A percentile compares a stretch with the other conserved stretches of the same genome.
Evolutionary conservation across 2,329 filamentous ascomycete genomes (phyloP).

Genomic region (Dactylonectria estremocensis): DNA sequence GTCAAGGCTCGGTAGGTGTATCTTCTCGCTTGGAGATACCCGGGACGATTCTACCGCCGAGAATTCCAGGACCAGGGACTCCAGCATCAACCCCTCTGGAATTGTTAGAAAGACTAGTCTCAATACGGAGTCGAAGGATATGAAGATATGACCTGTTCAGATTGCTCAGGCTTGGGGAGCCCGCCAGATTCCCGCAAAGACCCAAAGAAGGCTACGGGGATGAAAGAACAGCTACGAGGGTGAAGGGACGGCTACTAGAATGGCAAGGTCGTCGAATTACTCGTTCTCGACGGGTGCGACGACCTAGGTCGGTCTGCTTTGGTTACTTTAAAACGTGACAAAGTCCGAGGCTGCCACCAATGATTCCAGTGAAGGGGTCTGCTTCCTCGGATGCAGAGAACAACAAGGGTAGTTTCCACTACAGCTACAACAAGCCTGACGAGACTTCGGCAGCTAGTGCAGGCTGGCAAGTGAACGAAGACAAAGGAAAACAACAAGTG

Average conservation of each 20-base stretch:
- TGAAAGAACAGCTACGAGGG: not conserved
- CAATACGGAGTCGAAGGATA: too few species aligned
- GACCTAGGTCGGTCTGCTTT: not conserved
- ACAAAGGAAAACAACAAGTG: not conserved
- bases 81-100: too few species aligned
- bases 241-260: not conserved
- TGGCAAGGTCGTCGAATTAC: not conserved
- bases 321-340: not conserved
- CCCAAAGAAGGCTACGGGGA: not conserved
- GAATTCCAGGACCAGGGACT: too few species aligned
- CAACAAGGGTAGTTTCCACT: slow-evolving; percentile 23
- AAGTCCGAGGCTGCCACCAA: slow-evolving; percentile 8
- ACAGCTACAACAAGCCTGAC: slow-evolving; percentile 26
- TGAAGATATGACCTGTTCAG: too few species aligned
- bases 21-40: too few species aligned
- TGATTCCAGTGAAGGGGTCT: slow-evolving; percentile 11
- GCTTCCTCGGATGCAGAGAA: slow-evolving; percentile 29
- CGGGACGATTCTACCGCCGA: too few species aligned
- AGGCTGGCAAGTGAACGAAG: not conserved
- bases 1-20: too few species aligned
- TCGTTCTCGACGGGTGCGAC: not conserved
- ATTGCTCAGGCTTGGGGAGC: not conserved
- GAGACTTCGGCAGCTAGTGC: too few species aligned
- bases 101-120: too few species aligned
- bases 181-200: not conserved